A percentile compares a stretch with the other conserved stretches of the same genome.
Conservation (phyloP, 2,329 filamentous ascomycete species). For the Knufia fluminis region DNA sequence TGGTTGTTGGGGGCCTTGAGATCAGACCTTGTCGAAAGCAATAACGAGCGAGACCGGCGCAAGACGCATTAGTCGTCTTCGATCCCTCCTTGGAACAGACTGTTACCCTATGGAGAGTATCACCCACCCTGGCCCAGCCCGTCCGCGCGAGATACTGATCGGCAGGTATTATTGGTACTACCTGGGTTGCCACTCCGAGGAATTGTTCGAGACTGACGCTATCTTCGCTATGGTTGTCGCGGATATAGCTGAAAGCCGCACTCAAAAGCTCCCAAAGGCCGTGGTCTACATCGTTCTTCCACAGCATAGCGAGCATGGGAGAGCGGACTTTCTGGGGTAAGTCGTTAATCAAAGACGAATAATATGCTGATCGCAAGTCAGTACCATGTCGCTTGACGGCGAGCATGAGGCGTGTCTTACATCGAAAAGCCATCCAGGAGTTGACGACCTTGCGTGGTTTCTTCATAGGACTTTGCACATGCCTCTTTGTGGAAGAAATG, state of each 20-base stretch:
- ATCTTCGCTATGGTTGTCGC: conserved; percentile 42
- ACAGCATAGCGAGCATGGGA: conserved; percentile 40
- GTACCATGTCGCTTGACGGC: conserved; percentile 8
- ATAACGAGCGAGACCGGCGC: conserved; percentile 27
- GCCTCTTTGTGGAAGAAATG: not conserved
- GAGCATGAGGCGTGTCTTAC: conserved; percentile 24
- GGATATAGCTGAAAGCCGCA: conserved; percentile 47
- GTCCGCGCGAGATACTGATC: conserved; percentile 37
- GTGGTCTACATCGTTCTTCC: conserved; percentile 43
- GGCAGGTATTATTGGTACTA: conserved; percentile 40
- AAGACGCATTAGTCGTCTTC: conserved; percentile 26
- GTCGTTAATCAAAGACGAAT: conserved; percentile 38
- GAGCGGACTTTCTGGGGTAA: conserved; percentile 47
- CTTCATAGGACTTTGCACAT: not conserved
- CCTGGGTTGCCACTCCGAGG: conserved; percentile 36
- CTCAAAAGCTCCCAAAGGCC: conserved; percentile 45
- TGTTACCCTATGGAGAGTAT: conserved; percentile 28
- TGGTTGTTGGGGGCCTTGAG: conserved; percentile 1
- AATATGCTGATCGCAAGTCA: conserved; percentile 34
- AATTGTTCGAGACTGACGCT: conserved; percentile 41
- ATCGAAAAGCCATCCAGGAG: conserved; percentile 32
- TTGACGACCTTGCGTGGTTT: conserved; percentile 23
- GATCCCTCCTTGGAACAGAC: conserved; percentile 19
- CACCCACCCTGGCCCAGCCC: conserved; percentile 33
- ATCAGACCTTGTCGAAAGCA: conserved; percentile 27